Base-by-base conservation (phyloP, 164 flowering plant genomes). In the Litsea cubeba region DNA sequence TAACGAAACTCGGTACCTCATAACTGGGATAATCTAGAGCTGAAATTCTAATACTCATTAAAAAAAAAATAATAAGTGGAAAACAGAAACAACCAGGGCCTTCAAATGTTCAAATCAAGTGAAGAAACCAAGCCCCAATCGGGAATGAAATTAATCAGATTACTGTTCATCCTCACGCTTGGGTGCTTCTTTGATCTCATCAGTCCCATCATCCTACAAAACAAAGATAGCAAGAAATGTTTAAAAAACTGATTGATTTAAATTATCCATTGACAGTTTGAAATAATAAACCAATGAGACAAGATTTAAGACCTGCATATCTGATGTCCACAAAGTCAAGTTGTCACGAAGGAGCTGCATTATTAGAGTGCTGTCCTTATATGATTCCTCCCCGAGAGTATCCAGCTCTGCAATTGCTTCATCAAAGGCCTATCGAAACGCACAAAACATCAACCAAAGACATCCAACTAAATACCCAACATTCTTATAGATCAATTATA, bases 261-360 rank as follows among this genome's bases (percentile, higher is more conserved):
- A 40, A 8, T 40, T 35, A 40, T 40, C 10, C 46, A 40, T 40
- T 7, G 46, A 40, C 11, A 40, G 46, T 8, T 7, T 5, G 11
- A 40, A 20, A 50, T 12, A 12, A 2, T 25, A 14, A 46, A 18
- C 22, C 25, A 7, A 72, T 20, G 22, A 77, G 17, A 70, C 54
- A 20, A 49, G 54, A 72, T 35, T 8, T 76, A 65, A 74, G 12
- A 89, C 95, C 95, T 92, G 97, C 91, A 89, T 89, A 75, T 92
- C 95, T 5, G 93, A 90, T 46, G 97, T 92, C 97, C 95, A 92
- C 68, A 89, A 79, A 17, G 97, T 92, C 76, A 92, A 93, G 74
- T 90, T 92, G 71, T 92, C 97, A 14, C 97, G 91, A 50, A 92
- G 95, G 66, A 90, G 97, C 81, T 92, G 95, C 97, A 90, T 92